Evolutionary conservation across 1,139 yeast species (phyloP), one percentile per base, ranked within the genome.

Genomic region (Candida buenavistaensis): DNA sequence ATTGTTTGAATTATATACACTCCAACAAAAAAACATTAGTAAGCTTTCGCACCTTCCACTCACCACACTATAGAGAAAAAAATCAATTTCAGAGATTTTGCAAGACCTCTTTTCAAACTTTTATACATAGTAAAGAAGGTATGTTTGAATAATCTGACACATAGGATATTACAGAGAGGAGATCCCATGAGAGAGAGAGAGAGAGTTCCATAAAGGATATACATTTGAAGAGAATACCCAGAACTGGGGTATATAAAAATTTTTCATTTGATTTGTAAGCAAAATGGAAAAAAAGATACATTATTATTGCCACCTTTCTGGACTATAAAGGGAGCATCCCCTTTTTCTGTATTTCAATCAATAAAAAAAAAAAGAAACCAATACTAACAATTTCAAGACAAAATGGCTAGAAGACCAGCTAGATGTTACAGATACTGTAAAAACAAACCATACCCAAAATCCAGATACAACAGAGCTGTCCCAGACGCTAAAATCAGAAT

Each of bases 351-450:
- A n/a, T n/a, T n/a, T n/a, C n/a, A n/a, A n/a, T n/a, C n/a, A n/a
- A n/a, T n/a, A n/a, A n/a, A n/a, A n/a, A n/a, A n/a, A n/a, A 17
- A 6, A 17, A 17, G 19, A n/a, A 20, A 11, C 25, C 22, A n/a
- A 21, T 60, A 66, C 73, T 65, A 65, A 63, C 71, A 44, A 24
- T 15, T 24, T 33, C 24, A 43, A 64, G 67, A 62, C 80, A 87
- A 83, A 72, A 92, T 92, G 98, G 97, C 98, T 74, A 90, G 98
- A 80, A 92, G 98, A 87, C 98, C 98, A 77, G 98, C 98, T 83
- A 88, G 97, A 84, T 92, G 98, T 83, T 92, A 92, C 96, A 89
- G 98, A 82, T 92, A 90, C 95, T 94, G 96, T 84, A 92, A 94
- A 88, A 94, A 94, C 96, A 92, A 92, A 83, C 98, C 99, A 65